Evolutionary conservation across 2,329 filamentous ascomycete species (phyloP).

Genomic region (Paraphoma chrysanthemicola): DNA sequence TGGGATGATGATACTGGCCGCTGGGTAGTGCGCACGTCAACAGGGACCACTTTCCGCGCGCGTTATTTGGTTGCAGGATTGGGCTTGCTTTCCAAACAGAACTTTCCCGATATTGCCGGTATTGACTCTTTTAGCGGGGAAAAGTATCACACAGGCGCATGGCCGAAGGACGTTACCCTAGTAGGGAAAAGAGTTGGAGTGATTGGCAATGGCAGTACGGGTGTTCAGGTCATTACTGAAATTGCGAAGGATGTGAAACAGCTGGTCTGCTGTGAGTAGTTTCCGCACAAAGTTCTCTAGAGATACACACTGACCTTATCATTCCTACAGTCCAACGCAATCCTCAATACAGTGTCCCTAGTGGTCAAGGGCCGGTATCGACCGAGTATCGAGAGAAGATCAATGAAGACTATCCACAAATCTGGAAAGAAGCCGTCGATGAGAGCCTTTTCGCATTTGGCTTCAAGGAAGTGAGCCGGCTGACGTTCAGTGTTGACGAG

Average conservation of each 20-base stretch:
- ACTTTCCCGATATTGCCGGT: constrained; percentile 41
- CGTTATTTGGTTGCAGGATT: constrained; percentile 17
- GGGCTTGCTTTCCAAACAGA: constrained; percentile 7
- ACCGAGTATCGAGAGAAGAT: constrained; percentile 34
- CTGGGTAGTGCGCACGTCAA: constrained; percentile 40
- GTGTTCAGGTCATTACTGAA: constrained; percentile 59
- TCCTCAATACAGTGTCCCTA: constrained; percentile 59
- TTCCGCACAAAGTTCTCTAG: not conserved
- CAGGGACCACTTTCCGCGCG: constrained; percentile 21
- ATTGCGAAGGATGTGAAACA: constrained; percentile 38
- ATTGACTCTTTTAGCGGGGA: constrained; percentile 52
- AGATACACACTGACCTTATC: constrained; percentile 53
- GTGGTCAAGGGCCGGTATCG: constrained; percentile 49
- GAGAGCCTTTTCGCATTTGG: constrained; percentile 17
- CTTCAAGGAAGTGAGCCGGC: not conserved
- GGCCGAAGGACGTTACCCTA: constrained; percentile 26
- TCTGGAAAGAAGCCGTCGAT: constrained; percentile 33
- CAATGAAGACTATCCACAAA: constrained; percentile 45
- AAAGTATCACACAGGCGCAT: constrained; percentile 50
- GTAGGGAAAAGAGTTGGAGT: constrained; percentile 61
- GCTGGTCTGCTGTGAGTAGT: constrained; percentile 56
- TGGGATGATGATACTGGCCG: constrained; percentile 38
- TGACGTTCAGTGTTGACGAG: not conserved
- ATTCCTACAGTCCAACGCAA: constrained; percentile 11
- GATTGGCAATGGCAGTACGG: constrained; percentile 68